Percentiles rank a stretch among this genome's conserved stretches.
Evolutionary conservation across 2,329 filamentous ascomycete species (phyloP).

Genomic region (Neonectria faginata): DNA sequence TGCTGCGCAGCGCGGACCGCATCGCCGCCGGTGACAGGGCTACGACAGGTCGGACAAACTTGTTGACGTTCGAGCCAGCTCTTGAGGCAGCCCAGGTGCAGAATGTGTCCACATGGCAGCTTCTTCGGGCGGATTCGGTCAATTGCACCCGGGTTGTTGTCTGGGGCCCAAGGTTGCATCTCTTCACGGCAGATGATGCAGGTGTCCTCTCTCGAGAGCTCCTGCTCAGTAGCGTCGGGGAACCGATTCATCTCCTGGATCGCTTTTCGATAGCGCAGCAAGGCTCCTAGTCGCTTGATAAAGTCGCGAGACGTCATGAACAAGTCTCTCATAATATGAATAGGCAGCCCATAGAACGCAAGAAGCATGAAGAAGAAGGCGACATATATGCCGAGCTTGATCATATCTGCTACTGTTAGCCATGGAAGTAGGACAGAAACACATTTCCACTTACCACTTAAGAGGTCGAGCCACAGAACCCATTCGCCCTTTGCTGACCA

Average conservation of each 20-base stretch:
- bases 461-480: slow-evolving; percentile 87
- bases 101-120: slow-evolving; percentile 92
- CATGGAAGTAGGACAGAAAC: slow-evolving; percentile 27
- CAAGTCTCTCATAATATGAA: slow-evolving; percentile 95
- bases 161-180: slow-evolving; percentile 82
- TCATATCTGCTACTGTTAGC: slow-evolving; percentile 71
- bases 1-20: slow-evolving; percentile 43
- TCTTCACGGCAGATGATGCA: slow-evolving; percentile 98
- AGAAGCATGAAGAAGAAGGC: slow-evolving; percentile 94
- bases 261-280: slow-evolving; percentile 89
- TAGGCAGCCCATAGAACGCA: slow-evolving; percentile 92
- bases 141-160: slow-evolving; percentile 72
- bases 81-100: slow-evolving; percentile 93
- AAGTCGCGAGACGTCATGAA: slow-evolving; percentile 96
- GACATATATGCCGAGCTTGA: slow-evolving; percentile 90
- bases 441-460: slow-evolving; percentile 71
- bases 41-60: slow-evolving; percentile 93
- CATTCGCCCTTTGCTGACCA: slow-evolving; percentile 98
- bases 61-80: slow-evolving; percentile 98
- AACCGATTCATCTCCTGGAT: slow-evolving; percentile 96
- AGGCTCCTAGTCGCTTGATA: slow-evolving; percentile 86
- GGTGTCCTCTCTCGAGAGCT: slow-evolving; percentile 87
- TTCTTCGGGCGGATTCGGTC: slow-evolving; percentile 93
- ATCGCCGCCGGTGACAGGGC: slow-evolving; percentile 69
- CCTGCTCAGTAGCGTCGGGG: slow-evolving; percentile 88